A percentile compares a stretch with the other conserved stretches of the same genome.
Evolutionary conservation across 2,329 filamentous ascomycete species (phyloP).

Genomic region (Fusarium graminum): DNA sequence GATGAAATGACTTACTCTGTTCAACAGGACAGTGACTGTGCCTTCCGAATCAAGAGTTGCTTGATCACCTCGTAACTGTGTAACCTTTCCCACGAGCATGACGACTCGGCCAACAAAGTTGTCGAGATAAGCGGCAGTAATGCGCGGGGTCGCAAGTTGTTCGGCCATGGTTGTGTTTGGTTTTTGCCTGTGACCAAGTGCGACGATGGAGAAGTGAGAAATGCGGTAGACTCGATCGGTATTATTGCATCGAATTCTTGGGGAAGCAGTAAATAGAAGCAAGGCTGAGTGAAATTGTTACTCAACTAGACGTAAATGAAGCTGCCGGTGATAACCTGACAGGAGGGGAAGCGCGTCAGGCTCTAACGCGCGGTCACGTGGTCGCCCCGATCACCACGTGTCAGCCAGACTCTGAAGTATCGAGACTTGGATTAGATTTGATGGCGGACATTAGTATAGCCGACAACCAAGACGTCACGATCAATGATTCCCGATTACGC

Average conservation of each 20-base stretch:
- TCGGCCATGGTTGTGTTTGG: conserved; percentile 69
- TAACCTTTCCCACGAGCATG: conserved; percentile 87
- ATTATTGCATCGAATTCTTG: background rate
- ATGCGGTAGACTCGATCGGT: accelerated
- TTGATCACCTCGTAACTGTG: conserved; percentile 82
- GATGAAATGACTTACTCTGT: conserved; percentile 67
- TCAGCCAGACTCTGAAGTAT: no score
- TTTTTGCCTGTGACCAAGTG: conserved; percentile 11
- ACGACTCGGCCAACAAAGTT: conserved; percentile 81
- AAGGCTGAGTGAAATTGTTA: background rate
- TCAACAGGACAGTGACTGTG: conserved; percentile 78
- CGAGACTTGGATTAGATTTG: no score
- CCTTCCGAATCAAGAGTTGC: conserved; percentile 87
- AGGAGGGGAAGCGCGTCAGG: conserved; percentile 37
- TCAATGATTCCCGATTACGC: no score
- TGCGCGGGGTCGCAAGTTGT: conserved; percentile 79
- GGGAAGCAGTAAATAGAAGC: background rate
- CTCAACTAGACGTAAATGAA: conserved; percentile 10
- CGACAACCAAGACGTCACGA: no score
- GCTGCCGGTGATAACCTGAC: conserved; percentile 24
- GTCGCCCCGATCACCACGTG: background rate
- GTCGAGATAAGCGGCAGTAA: conserved; percentile 84
- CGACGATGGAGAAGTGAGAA: background rate
- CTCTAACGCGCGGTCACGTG: conserved; percentile 44
- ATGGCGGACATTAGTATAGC: no score